phyloP scores from a whole-genome alignment of 352 stramenopile species.

The Globisporangium megalacanthum region DNA sequence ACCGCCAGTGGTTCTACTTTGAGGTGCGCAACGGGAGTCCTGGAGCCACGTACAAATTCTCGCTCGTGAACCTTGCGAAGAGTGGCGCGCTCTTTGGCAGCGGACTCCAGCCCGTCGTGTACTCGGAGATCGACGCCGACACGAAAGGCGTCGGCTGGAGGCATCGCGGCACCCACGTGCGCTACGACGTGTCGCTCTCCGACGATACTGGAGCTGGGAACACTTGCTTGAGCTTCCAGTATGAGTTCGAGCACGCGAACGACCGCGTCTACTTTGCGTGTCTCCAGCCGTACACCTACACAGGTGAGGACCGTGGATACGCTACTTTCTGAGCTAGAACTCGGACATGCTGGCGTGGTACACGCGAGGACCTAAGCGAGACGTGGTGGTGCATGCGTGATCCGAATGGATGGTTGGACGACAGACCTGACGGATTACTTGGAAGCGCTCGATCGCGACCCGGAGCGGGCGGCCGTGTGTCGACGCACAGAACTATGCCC shows the following conservation, averaged over 20 bases:
- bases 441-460: slow-evolving; percentile 47
- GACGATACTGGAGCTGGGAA: slow-evolving; percentile 21
- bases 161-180: slow-evolving; percentile 51
- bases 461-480: slow-evolving; percentile 31
- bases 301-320: slow-evolving; percentile 21
- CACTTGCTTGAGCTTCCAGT: slow-evolving; percentile 68
- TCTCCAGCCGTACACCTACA: slow-evolving; percentile 87
- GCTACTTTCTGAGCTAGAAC: background rate
- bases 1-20: slow-evolving; percentile 91
- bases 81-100: slow-evolving; percentile 73
- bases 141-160: slow-evolving; percentile 46
- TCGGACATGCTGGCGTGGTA: background rate
- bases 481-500: slow-evolving; percentile 75
- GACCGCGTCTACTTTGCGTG: slow-evolving; percentile 83
- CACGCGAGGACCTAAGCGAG: background rate
- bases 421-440: slow-evolving; percentile 74
- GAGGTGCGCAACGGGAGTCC: slow-evolving; percentile 52
- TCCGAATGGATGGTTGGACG: background rate
- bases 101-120: slow-evolving; percentile 77
- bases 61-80: slow-evolving; percentile 81
- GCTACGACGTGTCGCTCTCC: slow-evolving; percentile 48
- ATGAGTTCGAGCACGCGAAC: slow-evolving; percentile 54
- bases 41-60: slow-evolving; percentile 58
- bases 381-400: background rate
- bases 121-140: slow-evolving; percentile 51